A percentile compares a stretch with the other conserved stretches of the same genome.
These are phyloP conservation scores for Vitellaria paradoxa DNA, from an alignment of 179 eudicot genomes.

Conservation along the genomic window DNA sequence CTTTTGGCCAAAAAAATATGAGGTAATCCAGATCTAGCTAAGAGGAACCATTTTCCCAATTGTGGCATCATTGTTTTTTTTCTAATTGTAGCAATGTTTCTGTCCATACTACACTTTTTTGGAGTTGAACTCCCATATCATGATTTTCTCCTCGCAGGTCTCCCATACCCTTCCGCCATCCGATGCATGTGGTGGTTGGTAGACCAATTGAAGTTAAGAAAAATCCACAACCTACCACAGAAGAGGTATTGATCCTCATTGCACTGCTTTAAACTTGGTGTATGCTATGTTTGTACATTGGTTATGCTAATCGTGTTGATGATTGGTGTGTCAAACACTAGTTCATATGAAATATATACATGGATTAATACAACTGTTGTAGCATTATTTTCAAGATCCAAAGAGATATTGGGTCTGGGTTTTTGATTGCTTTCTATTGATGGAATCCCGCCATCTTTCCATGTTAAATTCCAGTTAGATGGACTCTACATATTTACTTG, in stretches of 20 bases:
- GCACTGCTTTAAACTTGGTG: neutral
- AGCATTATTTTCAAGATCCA: no score
- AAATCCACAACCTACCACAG: constrained; percentile 57
- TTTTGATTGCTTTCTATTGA: no score
- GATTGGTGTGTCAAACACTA: neutral
- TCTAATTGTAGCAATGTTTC: neutral
- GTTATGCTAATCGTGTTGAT: neutral
- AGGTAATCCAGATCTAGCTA: no score
- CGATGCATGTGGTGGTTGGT: constrained; percentile 89
- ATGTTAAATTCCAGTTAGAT: neutral
- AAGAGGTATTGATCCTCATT: constrained; percentile 57
- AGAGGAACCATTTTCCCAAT: no score
- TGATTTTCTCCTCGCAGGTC: constrained; percentile 48
- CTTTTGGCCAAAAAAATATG: no score
- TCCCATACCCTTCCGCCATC: constrained; percentile 65
- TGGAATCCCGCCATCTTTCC: neutral
- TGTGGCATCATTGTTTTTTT: no score
- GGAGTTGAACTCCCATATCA: neutral
- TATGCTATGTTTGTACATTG: neutral
- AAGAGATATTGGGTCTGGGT: no score
- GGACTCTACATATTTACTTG: neutral
- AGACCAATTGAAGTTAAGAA: constrained; percentile 64
- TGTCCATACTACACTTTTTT: neutral
- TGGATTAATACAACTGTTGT: no score
- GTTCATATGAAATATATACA: neutral